Evolutionary conservation across 257 asterid species (phyloP).

Genomic region (Ophiorrhiza pumila): DNA sequence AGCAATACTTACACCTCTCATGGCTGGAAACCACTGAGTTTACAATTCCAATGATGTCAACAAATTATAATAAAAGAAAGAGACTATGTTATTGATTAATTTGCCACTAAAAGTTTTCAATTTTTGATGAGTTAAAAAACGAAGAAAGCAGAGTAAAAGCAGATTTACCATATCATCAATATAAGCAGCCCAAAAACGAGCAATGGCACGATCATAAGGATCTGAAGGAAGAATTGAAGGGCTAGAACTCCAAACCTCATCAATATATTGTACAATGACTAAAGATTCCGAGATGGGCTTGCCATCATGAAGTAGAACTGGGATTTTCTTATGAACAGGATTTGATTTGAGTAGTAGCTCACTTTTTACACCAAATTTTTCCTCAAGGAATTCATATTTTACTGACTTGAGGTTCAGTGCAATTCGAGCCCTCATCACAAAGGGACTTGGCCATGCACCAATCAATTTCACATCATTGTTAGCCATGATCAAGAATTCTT

Average conservation of each 20-base stretch:
- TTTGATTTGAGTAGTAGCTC: conserved; percentile 43
- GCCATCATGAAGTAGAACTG: conserved; percentile 45
- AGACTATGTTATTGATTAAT: no score
- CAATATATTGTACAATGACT: conserved; percentile 40
- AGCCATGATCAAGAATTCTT: no score
- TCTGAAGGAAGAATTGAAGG: conserved; percentile 40
- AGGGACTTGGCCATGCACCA: conserved; percentile 41
- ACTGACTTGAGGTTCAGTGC: conserved; percentile 49
- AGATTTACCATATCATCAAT: conserved; percentile 54
- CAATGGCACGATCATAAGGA: conserved; percentile 39
- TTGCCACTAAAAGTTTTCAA: no score
- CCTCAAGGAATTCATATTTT: conserved; percentile 36
- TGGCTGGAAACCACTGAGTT: conserved; percentile 58
- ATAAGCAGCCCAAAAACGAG: conserved; percentile 58
- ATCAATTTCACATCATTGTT: conserved; percentile 39
- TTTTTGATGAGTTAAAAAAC: no score
- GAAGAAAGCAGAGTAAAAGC: no score
- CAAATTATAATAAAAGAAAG: no score
- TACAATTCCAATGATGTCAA: no score
- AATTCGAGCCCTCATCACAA: conserved; percentile 36
- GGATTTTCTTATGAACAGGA: conserved; percentile 52
- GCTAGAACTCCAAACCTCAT: conserved; percentile 37
- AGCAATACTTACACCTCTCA: conserved; percentile 30
- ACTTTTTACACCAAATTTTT: conserved; percentile 23
- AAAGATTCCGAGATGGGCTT: conserved; percentile 44